phyloP scores from a whole-genome alignment of 2,329 filamentous ascomycete species.

The Botrytis fragariae region DNA sequence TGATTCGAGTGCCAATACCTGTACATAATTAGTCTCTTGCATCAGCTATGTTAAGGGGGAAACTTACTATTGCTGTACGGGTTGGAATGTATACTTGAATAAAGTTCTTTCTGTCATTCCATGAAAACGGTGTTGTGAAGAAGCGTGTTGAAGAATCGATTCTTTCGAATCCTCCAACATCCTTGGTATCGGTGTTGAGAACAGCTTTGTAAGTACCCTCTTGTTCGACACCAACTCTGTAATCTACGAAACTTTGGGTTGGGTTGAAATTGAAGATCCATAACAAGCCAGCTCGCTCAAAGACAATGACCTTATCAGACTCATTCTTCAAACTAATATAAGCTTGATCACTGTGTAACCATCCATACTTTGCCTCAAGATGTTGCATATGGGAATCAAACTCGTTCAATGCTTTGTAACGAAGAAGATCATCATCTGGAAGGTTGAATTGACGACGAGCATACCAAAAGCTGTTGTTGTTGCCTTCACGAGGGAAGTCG shows the following conservation, averaged over 20 bases:
- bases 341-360: constrained; percentile 81
- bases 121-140: constrained; percentile 86
- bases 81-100: constrained; percentile 87
- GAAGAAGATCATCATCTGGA: constrained; percentile 77
- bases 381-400: constrained; percentile 92
- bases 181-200: constrained; percentile 73
- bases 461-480: constrained; percentile 92
- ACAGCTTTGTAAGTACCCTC: constrained; percentile 84
- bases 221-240: constrained; percentile 82
- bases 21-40: constrained; percentile 20
- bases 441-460: constrained; percentile 92
- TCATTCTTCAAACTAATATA: constrained; percentile 95
- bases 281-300: constrained; percentile 84
- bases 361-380: constrained; percentile 84
- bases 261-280: constrained; percentile 98
- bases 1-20: constrained; percentile 41
- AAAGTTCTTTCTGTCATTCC: constrained; percentile 90
- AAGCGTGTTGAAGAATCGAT: constrained; percentile 79
- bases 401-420: constrained; percentile 88
- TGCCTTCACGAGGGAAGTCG: constrained; percentile 92
- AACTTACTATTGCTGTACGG: constrained; percentile 75
- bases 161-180: constrained; percentile 76
- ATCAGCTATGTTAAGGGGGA: background rate
- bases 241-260: constrained; percentile 81
- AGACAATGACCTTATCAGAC: constrained; percentile 89